Conservation (phyloP, 345 rosid species). For the Hibiscus trionum region DNA sequence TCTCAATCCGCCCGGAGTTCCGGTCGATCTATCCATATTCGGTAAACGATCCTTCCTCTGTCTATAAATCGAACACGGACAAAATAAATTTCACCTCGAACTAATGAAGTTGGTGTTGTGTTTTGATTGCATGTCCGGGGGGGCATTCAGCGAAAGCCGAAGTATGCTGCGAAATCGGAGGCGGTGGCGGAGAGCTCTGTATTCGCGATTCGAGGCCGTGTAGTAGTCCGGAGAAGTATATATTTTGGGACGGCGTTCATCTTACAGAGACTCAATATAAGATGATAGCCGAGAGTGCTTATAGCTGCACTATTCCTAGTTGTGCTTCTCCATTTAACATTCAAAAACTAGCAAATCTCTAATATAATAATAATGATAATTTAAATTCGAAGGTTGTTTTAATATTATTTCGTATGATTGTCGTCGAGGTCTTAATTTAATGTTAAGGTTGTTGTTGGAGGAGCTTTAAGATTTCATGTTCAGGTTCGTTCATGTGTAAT, state of each 20-base stretch:
- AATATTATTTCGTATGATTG: too few species aligned
- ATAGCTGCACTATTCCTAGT: background rate
- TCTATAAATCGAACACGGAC: too few species aligned
- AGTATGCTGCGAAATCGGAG: background rate
- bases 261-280: background rate
- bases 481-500: too few species aligned
- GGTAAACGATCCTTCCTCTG: background rate
- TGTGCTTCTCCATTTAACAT: background rate
- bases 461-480: too few species aligned
- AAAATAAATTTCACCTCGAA: too few species aligned
- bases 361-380: background rate
- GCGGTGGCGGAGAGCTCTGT: background rate
- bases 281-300: background rate
- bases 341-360: background rate
- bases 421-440: too few species aligned
- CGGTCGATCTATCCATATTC: background rate
- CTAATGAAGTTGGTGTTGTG: background rate
- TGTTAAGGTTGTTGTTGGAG: too few species aligned
- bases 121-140: slow-evolving; percentile 9
- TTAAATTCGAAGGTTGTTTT: too few species aligned
- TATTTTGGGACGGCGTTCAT: background rate
- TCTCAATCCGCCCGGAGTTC: background rate
- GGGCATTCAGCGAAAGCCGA: background rate
- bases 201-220: background rate
- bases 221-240: background rate